Percentiles rank a stretch among this genome's conserved stretches.
phyloP scores from a whole-genome alignment of 805 yeast species.

The Myxozyma nipponensis region DNA sequence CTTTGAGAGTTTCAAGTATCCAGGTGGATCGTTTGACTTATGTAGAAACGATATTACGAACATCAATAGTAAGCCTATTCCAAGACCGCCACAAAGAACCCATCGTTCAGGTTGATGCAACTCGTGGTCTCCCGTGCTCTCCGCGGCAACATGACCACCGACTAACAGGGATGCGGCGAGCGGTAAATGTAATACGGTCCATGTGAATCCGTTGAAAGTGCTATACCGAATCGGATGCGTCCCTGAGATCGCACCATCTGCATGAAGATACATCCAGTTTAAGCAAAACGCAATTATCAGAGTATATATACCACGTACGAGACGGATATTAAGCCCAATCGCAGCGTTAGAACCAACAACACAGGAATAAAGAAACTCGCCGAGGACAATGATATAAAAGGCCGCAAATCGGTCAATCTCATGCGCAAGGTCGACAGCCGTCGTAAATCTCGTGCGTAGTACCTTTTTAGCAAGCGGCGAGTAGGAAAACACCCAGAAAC shows the following conservation, averaged over 20 bases:
- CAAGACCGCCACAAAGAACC: conserved; percentile 49
- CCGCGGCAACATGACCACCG: conserved; percentile 37
- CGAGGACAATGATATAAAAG: conserved; percentile 60
- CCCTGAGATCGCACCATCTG: conserved; percentile 48
- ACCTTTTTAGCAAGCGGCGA: conserved; percentile 49
- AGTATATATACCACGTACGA: conserved; percentile 49
- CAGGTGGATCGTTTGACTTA: conserved; percentile 32
- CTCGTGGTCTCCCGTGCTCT: neutral
- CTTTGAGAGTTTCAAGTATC: conserved; percentile 1
- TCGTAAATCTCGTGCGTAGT: conserved; percentile 46
- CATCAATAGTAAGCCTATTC: conserved; percentile 43
- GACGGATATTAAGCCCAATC: conserved; percentile 42
- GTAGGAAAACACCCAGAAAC: conserved; percentile 39
- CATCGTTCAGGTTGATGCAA: conserved; percentile 14
- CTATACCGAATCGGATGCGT: conserved; percentile 53
- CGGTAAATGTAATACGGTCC: conserved; percentile 50
- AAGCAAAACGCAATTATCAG: conserved; percentile 48
- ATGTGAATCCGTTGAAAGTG: conserved; percentile 45
- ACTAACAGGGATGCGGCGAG: conserved; percentile 50
- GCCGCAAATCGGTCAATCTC: conserved; percentile 59
- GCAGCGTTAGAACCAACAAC: conserved; percentile 51
- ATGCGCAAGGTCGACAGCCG: conserved; percentile 64
- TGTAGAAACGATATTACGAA: conserved; percentile 46
- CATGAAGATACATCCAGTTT: conserved; percentile 54
- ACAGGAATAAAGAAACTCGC: conserved; percentile 55